Percentiles rank a stretch among this genome's conserved stretches.
phyloP scores from a whole-genome alignment of 768 basidiomycete genomes.

The Podaxis sp. region DNA sequence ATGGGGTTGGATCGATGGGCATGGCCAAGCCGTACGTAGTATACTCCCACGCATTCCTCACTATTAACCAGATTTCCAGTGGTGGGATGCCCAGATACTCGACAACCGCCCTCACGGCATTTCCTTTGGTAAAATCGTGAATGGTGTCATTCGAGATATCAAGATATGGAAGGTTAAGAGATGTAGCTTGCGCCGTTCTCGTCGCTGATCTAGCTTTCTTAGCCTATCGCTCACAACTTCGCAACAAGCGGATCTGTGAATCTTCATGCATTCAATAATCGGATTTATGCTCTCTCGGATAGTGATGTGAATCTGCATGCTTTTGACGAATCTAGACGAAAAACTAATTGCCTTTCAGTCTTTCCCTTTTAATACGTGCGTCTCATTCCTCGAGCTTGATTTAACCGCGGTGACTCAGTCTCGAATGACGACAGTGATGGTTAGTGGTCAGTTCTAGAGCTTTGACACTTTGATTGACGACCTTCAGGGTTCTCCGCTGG shows the following conservation, averaged over 20 bases:
- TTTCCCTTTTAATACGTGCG: conserved; percentile 63
- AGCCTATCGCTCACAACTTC: conserved; percentile 64
- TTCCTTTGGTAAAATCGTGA: conserved; percentile 50
- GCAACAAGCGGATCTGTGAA: conserved; percentile 47
- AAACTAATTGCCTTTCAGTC: conserved; percentile 28
- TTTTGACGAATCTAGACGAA: background rate
- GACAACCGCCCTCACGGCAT: conserved; percentile 55
- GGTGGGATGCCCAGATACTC: conserved; percentile 57
- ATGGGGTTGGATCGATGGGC: conserved; percentile 66
- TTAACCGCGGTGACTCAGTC: background rate
- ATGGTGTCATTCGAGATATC: conserved; percentile 55
- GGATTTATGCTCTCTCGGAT: conserved; percentile 51
- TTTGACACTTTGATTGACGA: background rate
- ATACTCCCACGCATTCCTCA: background rate
- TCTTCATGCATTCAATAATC: conserved; percentile 53
- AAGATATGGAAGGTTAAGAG: conserved; percentile 49
- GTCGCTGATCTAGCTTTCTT: background rate
- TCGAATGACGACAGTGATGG: conserved; percentile 32
- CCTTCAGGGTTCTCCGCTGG: conserved; percentile 49
- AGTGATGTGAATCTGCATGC: conserved; percentile 25
- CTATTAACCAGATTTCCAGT: conserved; percentile 28
- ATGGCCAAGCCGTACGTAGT: conserved; percentile 48
- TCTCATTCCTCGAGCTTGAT: background rate
- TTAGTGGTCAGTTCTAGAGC: conserved; percentile 11
- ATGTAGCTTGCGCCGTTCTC: background rate